Evolutionary conservation across 2,329 filamentous ascomycete species (phyloP).

Genomic region (Pestalotiopsis sp.): DNA sequence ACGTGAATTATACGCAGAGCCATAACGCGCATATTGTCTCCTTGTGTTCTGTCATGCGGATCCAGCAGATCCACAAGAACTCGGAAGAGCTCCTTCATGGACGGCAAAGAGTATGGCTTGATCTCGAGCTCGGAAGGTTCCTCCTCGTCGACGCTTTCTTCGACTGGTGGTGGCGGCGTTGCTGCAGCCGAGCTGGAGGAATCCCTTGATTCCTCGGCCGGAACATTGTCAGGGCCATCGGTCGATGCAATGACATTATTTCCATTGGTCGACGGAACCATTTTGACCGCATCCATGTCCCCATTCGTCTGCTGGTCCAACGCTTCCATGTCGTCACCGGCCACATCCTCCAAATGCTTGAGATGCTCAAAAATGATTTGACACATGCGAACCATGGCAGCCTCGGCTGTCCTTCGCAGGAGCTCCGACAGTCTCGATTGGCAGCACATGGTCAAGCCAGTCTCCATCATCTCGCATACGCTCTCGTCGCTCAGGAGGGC

Average conservation of each 20-base stretch:
- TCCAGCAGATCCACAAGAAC: conserved; percentile 93
- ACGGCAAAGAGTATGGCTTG: conserved; percentile 90
- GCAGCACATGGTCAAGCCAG: conserved; percentile 94
- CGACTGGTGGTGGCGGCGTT: conserved; percentile 20
- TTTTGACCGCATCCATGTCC: conserved; percentile 77
- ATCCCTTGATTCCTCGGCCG: conserved; percentile 33
- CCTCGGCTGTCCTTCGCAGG: conserved; percentile 87
- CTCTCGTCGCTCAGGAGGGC: conserved; percentile 96
- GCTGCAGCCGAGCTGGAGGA: conserved; percentile 47
- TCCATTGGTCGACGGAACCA: conserved; percentile 77
- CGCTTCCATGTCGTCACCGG: conserved; percentile 66
- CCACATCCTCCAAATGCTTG: conserved; percentile 81
- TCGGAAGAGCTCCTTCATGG: conserved; percentile 90
- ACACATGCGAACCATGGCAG: conserved; percentile 98
- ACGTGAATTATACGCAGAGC: conserved; percentile 96
- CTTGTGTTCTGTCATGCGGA: conserved; percentile 89
- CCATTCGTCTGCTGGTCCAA: conserved; percentile 69
- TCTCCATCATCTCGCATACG: conserved; percentile 99
- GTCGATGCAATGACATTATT: conserved; percentile 60
- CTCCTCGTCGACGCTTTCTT: conserved; percentile 30
- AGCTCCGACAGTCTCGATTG: conserved; percentile 90
- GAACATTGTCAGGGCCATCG: conserved; percentile 43
- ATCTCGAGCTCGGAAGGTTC: conserved; percentile 52
- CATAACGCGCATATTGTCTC: conserved; percentile 96
- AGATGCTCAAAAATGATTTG: conserved; percentile 96